phyloP scores from a whole-genome alignment of 169 alveolate species.

The Plasmodium vivax region DNA sequence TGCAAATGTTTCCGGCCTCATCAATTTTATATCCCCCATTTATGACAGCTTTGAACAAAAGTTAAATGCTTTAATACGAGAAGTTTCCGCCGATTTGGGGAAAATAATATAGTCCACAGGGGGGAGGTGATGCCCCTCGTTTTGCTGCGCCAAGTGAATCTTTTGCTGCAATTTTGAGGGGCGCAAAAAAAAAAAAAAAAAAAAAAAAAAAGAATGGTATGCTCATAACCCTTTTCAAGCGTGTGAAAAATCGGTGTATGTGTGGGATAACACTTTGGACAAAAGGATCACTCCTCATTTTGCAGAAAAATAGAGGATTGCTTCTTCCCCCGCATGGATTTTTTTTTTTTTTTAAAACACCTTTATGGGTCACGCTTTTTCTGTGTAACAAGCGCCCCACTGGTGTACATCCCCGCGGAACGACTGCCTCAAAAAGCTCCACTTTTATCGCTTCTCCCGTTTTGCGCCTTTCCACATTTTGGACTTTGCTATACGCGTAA shows the following conservation, averaged over 20 bases:
- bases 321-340: not conserved
- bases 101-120: not conserved
- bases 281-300: not conserved
- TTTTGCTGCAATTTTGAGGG: not conserved
- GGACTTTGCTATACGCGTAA: not conserved
- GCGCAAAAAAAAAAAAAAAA: not conserved
- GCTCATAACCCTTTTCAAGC: not conserved
- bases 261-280: not conserved
- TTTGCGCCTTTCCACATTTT: not conserved
- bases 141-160: not conserved
- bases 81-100: not conserved
- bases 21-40: slow-evolving; percentile 19
- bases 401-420: not conserved
- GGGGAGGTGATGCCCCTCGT: not conserved
- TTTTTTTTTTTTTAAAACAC: not conserved
- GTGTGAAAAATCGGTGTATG: not conserved
- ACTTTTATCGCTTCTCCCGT: not conserved
- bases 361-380: not conserved
- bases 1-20: slow-evolving; percentile 12
- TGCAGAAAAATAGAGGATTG: not conserved
- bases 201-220: not conserved
- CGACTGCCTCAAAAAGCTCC: not conserved
- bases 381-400: not conserved
- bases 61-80: slow-evolving; percentile 3
- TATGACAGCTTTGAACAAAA: slow-evolving; percentile 21